These are phyloP conservation scores for Phytopythium boreale DNA, from an alignment of 352 stramenopile genomes.

Conservation along the genomic window DNA sequence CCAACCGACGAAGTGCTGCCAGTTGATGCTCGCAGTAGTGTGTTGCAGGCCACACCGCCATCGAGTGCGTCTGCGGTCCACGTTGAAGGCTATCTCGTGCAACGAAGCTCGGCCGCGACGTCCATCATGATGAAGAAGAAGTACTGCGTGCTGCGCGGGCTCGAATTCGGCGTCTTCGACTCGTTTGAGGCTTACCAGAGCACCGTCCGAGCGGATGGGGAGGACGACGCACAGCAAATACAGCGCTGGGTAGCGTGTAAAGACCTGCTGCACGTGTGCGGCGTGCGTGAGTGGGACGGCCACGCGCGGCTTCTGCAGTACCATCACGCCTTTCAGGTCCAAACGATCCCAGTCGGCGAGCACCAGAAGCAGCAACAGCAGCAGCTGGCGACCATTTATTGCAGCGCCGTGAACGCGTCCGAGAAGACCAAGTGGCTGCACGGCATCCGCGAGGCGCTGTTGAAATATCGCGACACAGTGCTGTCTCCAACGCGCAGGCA, in stretches of 20 bases:
- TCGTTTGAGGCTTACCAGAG: slow-evolving; percentile 36
- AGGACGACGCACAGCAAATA: slow-evolving; percentile 14
- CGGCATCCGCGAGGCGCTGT: slow-evolving; percentile 49
- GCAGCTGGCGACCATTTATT: slow-evolving; percentile 36
- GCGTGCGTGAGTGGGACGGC: slow-evolving; percentile 64
- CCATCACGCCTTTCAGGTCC: slow-evolving; percentile 67
- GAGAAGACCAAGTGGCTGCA: slow-evolving; percentile 69
- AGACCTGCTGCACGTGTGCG: slow-evolving; percentile 29
- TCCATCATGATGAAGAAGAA: slow-evolving; percentile 59
- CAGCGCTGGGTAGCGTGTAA: slow-evolving; percentile 4
- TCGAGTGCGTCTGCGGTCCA: slow-evolving; percentile 11
- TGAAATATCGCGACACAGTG: slow-evolving; percentile 32
- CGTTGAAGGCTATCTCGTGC: slow-evolving; percentile 59
- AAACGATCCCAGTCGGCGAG: slow-evolving; percentile 21
- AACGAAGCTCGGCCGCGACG: slow-evolving; percentile 26
- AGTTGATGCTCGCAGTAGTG: not conserved
- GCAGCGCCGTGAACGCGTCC: slow-evolving; percentile 51
- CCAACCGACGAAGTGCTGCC: not conserved
- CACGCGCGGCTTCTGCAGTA: slow-evolving; percentile 63
- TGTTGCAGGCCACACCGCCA: not conserved
- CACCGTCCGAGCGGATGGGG: slow-evolving; percentile 1
- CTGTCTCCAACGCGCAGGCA: slow-evolving; percentile 23
- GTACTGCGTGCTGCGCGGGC: slow-evolving; percentile 45
- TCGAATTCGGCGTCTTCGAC: slow-evolving; percentile 41
- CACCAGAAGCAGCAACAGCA: slow-evolving; percentile 29